Percentiles rank a stretch among this genome's conserved stretches.
Evolutionary conservation across 2,329 filamentous ascomycete species (phyloP).

Genomic region (Conoideocrella luteorostrata): DNA sequence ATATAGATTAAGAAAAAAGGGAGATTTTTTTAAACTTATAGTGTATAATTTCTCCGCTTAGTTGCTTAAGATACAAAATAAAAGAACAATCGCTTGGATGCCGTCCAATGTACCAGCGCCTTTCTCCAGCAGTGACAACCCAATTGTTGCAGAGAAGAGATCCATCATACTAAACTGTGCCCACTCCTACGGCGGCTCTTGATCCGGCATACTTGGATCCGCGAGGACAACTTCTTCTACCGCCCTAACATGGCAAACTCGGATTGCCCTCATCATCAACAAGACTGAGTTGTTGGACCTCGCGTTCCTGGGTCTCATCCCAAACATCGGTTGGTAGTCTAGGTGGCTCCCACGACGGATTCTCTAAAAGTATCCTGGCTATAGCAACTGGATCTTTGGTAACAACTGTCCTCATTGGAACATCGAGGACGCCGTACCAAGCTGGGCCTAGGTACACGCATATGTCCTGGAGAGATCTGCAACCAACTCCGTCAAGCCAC

Average conservation of each 20-base stretch:
- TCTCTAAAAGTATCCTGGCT: slow-evolving; percentile 36
- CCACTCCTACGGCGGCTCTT: slow-evolving; percentile 7
- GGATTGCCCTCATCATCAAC: slow-evolving; percentile 11
- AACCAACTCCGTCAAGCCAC: slow-evolving; percentile 44
- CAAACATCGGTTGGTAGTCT: background rate
- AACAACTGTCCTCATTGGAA: slow-evolving; percentile 29
- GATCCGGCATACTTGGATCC: slow-evolving; percentile 4
- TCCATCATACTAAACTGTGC: too few relatives aligned
- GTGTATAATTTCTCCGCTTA: too few relatives aligned
- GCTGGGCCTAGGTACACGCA: slow-evolving; percentile 29
- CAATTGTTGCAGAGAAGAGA: too few relatives aligned
- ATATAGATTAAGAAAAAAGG: too few relatives aligned
- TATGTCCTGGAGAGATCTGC: slow-evolving; percentile 41
- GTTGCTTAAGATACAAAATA: too few relatives aligned
- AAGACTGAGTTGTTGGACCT: slow-evolving; percentile 5
- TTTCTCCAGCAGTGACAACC: too few relatives aligned
- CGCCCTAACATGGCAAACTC: background rate
- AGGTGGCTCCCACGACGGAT: slow-evolving; percentile 33
- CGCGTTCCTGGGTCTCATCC: background rate
- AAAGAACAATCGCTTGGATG: too few relatives aligned
- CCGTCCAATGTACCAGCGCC: too few relatives aligned
- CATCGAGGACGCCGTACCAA: slow-evolving; percentile 24
- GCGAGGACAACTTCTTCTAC: slow-evolving; percentile 1
- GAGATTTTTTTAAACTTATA: too few relatives aligned
- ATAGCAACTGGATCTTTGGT: slow-evolving; percentile 28